These are phyloP conservation scores for Abelmoschus esculentus DNA, from an alignment of 345 rosid genomes.

Conservation along the genomic window DNA sequence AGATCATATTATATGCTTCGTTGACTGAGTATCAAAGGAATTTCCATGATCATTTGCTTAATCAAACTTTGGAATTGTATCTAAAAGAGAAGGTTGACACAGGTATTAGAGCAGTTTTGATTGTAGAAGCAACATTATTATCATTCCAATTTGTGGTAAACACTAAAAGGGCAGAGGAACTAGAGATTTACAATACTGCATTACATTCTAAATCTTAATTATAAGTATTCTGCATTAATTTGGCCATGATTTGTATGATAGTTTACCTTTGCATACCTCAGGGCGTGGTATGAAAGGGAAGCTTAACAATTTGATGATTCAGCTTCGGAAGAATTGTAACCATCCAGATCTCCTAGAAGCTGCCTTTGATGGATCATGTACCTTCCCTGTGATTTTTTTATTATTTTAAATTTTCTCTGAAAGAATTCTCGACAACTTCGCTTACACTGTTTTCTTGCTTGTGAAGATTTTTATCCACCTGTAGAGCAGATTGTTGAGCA, in stretches of 20 bases:
- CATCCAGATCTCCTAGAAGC: constrained; percentile 89
- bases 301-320: constrained; percentile 69
- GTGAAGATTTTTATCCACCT: constrained; percentile 67
- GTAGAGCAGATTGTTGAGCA: constrained; percentile 71
- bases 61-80: constrained; percentile 58
- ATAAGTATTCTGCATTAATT: constrained; percentile 2
- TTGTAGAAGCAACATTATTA: background rate
- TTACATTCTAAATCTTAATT: background rate
- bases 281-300: constrained; percentile 55
- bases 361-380: constrained; percentile 67
- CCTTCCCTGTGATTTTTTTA: constrained; percentile 1
- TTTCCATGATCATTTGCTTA: constrained; percentile 80
- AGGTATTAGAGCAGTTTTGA: constrained; percentile 34
- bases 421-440: background rate
- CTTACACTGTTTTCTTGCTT: constrained; percentile 11
- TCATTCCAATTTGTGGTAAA: background rate
- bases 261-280: constrained; percentile 21
- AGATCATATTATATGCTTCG: constrained; percentile 84
- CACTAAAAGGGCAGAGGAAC: background rate
- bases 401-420: background rate
- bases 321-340: constrained; percentile 94
- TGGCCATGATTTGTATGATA: background rate
- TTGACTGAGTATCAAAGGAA: constrained; percentile 77
- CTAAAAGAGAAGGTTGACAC: constrained; percentile 32
- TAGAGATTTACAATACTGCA: background rate